These are phyloP conservation scores for Allium cepa DNA, from an alignment of 106 monocot species.

Conservation along the genomic window DNA sequence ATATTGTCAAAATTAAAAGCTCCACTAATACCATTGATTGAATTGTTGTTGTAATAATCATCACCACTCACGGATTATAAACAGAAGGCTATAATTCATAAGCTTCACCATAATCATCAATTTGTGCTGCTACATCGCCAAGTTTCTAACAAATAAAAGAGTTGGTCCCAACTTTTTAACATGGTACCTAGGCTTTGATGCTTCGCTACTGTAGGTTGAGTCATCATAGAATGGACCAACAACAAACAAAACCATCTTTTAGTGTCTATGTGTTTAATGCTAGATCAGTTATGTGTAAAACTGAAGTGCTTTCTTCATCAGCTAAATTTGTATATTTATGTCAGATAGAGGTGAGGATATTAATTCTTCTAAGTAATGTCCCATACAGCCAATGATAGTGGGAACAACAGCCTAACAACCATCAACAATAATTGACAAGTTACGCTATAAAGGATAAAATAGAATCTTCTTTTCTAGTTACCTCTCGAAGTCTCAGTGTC, in stretches of 20 bases:
- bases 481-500: too few relatives aligned
- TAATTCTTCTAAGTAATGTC: conserved; percentile 78
- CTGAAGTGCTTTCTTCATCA: conserved; percentile 44
- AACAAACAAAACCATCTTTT: conserved; percentile 51
- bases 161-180: conserved; percentile 54
- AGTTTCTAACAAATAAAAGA: conserved; percentile 86
- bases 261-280: conserved; percentile 57
- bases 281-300: conserved; percentile 51
- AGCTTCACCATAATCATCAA: conserved; percentile 39
- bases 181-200: conserved; percentile 84
- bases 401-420: conserved; percentile 59
- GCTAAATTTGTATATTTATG: conserved; percentile 66
- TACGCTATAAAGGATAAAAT: too few relatives aligned
- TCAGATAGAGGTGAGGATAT: conserved; percentile 73
- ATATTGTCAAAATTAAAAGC: conserved; percentile 64
- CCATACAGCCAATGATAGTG: conserved; percentile 46
- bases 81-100: conserved; percentile 66
- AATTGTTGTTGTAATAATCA: conserved; percentile 93
- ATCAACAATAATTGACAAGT: too few relatives aligned
- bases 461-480: too few relatives aligned
- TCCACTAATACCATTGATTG: conserved; percentile 70
- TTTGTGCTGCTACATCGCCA: conserved; percentile 63
- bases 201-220: conserved; percentile 60
- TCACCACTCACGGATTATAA: conserved; percentile 94
- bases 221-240: conserved; percentile 90